A percentile compares a stretch with the other conserved stretches of the same genome.
These are phyloP conservation scores for Xylaria cubensis DNA, from an alignment of 495 filamentous ascomycete genomes.

Conservation along the genomic window DNA sequence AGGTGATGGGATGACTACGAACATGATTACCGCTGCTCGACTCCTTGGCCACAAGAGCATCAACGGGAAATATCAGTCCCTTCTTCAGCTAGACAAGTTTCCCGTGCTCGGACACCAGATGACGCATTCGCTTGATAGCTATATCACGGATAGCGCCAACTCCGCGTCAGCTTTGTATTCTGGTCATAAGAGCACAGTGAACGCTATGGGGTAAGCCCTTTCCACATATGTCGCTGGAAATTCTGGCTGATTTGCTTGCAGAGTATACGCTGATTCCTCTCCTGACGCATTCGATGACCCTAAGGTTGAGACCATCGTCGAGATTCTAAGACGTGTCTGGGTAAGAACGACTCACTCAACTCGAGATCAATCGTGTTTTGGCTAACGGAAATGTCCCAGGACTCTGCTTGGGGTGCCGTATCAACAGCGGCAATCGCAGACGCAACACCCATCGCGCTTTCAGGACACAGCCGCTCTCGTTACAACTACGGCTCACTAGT, in stretches of 20 bases:
- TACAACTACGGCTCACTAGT: constrained; percentile 68
- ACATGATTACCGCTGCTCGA: constrained; percentile 76
- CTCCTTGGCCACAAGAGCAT: constrained; percentile 75
- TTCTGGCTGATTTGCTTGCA: constrained; percentile 25
- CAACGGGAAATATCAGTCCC: constrained; percentile 75
- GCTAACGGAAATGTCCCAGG: constrained; percentile 32
- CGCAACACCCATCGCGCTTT: constrained; percentile 73
- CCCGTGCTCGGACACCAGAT: constrained; percentile 75
- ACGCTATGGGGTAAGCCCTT: constrained; percentile 64
- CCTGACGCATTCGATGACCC: constrained; percentile 72
- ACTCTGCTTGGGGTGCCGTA: constrained; percentile 59
- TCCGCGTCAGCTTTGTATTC: constrained; percentile 75
- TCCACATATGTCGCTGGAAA: background rate
- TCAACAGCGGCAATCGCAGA: constrained; percentile 75
- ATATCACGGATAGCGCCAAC: constrained; percentile 81
- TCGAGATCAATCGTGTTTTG: background rate
- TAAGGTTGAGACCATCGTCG: constrained; percentile 78
- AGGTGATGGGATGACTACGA: constrained; percentile 79
- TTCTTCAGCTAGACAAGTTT: constrained; percentile 73
- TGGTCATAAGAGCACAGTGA: constrained; percentile 76
- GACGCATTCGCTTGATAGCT: constrained; percentile 76
- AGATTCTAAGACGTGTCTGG: constrained; percentile 69
- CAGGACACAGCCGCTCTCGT: constrained; percentile 69
- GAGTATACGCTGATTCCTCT: constrained; percentile 73
- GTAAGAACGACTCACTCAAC: constrained; percentile 34